Evolutionary conservation across 2,329 filamentous ascomycete species (phyloP).

Genomic region (Aaosphaeria pasadenensis): DNA sequence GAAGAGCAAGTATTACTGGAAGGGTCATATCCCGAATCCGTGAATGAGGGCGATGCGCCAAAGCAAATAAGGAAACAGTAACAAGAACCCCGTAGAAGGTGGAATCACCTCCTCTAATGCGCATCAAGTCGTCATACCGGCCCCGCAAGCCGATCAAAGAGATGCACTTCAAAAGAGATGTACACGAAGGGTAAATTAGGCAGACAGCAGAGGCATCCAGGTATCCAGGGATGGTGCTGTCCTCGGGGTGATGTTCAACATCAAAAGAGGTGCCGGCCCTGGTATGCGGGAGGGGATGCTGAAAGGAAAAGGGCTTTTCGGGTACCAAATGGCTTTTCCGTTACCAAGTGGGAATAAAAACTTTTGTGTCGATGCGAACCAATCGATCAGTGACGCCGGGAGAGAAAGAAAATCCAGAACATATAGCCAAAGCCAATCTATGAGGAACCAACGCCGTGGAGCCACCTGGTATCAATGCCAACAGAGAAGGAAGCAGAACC

Average conservation of each 20-base stretch:
- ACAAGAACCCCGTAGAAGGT: constrained; percentile 16
- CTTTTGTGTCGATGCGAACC: neutral
- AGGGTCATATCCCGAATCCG: neutral
- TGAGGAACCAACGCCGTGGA: constrained; percentile 13
- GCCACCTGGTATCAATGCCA: constrained; percentile 7
- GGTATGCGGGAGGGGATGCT: constrained; percentile 19
- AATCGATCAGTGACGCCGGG: neutral
- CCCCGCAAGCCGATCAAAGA: constrained; percentile 15
- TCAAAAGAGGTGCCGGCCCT: constrained; percentile 17
- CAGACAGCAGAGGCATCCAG: constrained; percentile 19
- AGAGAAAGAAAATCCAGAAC: neutral
- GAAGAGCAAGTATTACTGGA: constrained; percentile 4
- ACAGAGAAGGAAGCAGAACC: no score
- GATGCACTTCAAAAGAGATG: constrained; percentile 25
- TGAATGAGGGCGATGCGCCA: neutral
- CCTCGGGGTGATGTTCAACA: constrained; percentile 12
- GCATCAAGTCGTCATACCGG: constrained; percentile 32
- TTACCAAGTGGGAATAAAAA: neutral
- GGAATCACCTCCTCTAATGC: constrained; percentile 20
- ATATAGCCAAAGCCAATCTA: constrained; percentile 11
- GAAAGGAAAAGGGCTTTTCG: constrained; percentile 19
- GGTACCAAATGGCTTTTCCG: constrained; percentile 16
- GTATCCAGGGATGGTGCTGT: constrained; percentile 10
- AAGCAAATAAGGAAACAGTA: constrained; percentile 11
- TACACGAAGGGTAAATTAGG: constrained; percentile 20